These are phyloP conservation scores for Eucalyptus dawsonii DNA, from an alignment of 345 rosid genomes.

Conservation along the genomic window DNA sequence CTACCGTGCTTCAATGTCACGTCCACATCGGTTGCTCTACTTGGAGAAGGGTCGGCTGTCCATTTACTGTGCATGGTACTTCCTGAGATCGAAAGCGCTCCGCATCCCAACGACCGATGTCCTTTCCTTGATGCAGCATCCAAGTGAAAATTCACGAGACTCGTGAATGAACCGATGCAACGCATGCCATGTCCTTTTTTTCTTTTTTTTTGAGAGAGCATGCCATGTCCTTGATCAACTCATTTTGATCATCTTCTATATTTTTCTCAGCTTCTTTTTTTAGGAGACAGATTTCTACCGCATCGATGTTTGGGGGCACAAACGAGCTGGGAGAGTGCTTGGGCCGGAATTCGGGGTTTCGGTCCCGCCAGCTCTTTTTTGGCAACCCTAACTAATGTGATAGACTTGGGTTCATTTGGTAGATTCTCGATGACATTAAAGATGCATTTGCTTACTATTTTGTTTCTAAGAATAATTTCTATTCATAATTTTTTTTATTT, in stretches of 20 bases:
- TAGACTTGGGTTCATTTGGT: neutral
- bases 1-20: neutral
- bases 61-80: neutral
- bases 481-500: too few species aligned
- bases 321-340: neutral
- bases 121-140: neutral
- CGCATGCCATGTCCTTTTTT: too few species aligned
- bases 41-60: neutral
- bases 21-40: neutral
- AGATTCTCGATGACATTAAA: too few species aligned
- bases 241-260: neutral
- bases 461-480: rapidly evolving
- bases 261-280: neutral
- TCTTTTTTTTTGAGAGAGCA: too few species aligned
- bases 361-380: rapidly evolving
- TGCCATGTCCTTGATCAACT: neutral
- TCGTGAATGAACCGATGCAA: neutral
- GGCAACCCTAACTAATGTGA: neutral
- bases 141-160: neutral
- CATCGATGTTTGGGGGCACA: neutral
- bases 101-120: neutral
- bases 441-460: too few species aligned
- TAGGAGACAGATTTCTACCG: neutral
- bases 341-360: neutral
- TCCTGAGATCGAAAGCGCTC: neutral